Conservation (phyloP, 1,284 basidiomycete species). For the Puccinia novopanici region DNA sequence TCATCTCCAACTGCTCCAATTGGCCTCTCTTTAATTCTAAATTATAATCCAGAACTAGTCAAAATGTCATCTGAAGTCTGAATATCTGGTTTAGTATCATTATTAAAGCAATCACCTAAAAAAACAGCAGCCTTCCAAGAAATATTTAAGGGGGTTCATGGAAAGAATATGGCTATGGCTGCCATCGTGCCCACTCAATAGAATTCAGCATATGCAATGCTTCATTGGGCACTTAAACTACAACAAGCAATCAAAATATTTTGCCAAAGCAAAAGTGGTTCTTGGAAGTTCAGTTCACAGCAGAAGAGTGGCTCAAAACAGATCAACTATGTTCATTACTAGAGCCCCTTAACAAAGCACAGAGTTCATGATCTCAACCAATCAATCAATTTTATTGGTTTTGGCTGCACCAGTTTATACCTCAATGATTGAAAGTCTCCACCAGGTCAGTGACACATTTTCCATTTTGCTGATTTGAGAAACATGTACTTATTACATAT, state of each 20-base stretch:
- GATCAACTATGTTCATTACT: background rate
- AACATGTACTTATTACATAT: background rate
- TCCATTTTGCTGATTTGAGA: background rate
- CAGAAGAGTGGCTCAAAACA: background rate
- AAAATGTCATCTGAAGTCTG: background rate
- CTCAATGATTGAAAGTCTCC: background rate
- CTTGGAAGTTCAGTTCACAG: too few species aligned
- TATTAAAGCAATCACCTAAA: background rate
- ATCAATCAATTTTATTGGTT: background rate
- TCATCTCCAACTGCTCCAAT: too few species aligned
- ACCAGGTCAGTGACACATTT: background rate
- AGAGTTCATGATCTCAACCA: background rate
- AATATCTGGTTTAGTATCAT: background rate
- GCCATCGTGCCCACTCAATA: background rate
- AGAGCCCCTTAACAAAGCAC: background rate
- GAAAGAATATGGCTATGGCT: background rate
- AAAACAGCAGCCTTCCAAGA: background rate
- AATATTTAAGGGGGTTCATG: background rate
- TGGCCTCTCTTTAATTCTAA: background rate
- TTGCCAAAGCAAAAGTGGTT: too few species aligned
- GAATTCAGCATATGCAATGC: background rate
- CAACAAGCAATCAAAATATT: too few species aligned
- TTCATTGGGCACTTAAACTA: too few species aligned
- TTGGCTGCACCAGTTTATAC: background rate
- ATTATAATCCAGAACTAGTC: too few species aligned